Evolutionary conservation across 1,139 yeast species (phyloP), one percentile per base, ranked within the genome.

Genomic region (Yamadazyma blattariae): DNA sequence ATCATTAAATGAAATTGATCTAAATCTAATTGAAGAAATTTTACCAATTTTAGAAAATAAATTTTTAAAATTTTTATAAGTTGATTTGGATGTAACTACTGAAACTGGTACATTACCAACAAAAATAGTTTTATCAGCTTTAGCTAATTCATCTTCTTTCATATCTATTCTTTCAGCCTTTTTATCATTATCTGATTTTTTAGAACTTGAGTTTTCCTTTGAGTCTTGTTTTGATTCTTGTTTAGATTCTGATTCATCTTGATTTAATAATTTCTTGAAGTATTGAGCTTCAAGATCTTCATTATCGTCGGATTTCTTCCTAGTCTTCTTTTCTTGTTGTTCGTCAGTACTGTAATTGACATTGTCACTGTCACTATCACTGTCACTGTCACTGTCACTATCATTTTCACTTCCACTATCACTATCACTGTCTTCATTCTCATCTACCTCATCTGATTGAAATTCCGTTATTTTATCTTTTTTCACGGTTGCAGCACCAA

Each of bases 1-100:
- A 51, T 89, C 95, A 35, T 84, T 82, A 47, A 90, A 88, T 2
- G 96, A 88, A 48, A 94, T 84, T 2, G 97, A 89, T 61, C 99
- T 77, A 67, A 88, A 92, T 56, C 99, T 74, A 36, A 89, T 72
- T 14, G 95, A 83, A 31, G 77, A 79, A 35, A 89, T 71, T 27
- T 69, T 64, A 15, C 94, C 95, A 45, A 61, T 64, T 25, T 72
- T 57, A 10, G 70, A 49, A 45, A 89, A 84, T 16, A 75, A 61
- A 42, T 67, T 67, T 57, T 86, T 85, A 60, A 90, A 82, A 39
- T 67, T 59, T 52, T 81, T 85, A 50, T 77, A 77, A 17, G 67
- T 59, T 33, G 67, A 59, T 56, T 87, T 89, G 30, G 79, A 75
- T 1, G 83, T 73, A 39, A 89, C 76, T 3, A 81, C 89, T 2